Evolutionary conservation across 176 grass and related monocot genomes (phyloP), one percentile per base, ranked within the genome.

Genomic region (Avena sativa): DNA sequence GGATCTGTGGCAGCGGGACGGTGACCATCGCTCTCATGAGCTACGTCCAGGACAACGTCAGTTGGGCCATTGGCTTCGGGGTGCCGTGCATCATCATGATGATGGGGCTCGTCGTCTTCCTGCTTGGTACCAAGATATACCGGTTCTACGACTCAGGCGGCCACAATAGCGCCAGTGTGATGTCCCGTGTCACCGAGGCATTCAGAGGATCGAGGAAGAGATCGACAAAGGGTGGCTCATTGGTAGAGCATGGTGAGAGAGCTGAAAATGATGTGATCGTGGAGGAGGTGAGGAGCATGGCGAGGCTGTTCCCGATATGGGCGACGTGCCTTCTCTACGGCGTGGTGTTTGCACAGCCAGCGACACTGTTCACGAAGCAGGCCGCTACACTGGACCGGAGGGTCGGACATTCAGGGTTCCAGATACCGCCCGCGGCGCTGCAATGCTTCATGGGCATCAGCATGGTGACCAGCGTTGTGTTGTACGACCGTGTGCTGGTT

Each of bases 31-130:
- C 36, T 14, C 3, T 94, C 3, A 66, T 90, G 76, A 94, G 82
- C 82, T 94, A 94, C 51, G 47, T 94, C 44, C 82, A 94, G 76
- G 93, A 94, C 73, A 88, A 92, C 34, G 6, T 94, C 25, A n/a
- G 90, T 6, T 94, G 90, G 93, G 90, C 38, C 4, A 12, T 94
- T n/a, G 85, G 90, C 44, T 94, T 94, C 20, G 87, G 90, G 36
- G 57, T 92, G 28, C 90, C 90, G 28, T 80, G 87, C 85, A 7
- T 85, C 14, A 85, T 66, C 64, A 94, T 92, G 93, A 19, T 85
- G 12, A 51, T 89, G 15, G 85, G 84, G 14, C 82, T 92, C 51
- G 6, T 23, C 7, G 13, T 94, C 23, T 94, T 94, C 89, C 23
- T 94, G 9, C 38, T 92, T 3, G 92, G 92, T 2, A 94, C 81